Evolutionary conservation across 768 basidiomycete species (phyloP).

Genomic region (Zangia roseola): DNA sequence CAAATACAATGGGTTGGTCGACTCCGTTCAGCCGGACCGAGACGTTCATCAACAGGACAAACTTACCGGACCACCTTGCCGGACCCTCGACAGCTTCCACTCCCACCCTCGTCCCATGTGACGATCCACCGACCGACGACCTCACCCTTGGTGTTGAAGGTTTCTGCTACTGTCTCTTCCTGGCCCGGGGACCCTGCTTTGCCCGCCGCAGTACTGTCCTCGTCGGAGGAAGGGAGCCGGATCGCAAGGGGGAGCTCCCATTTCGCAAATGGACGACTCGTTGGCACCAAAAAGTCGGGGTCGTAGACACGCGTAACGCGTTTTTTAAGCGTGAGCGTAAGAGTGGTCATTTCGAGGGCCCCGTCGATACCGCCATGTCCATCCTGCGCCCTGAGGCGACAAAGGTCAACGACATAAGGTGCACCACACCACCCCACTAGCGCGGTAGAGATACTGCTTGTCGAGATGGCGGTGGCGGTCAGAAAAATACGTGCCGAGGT

Average conservation of each 20-base stretch:
- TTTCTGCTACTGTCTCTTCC: constrained; percentile 84
- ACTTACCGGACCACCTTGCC: constrained; percentile 68
- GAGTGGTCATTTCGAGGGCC: constrained; percentile 64
- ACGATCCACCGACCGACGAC: constrained; percentile 79
- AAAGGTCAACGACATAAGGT: constrained; percentile 71
- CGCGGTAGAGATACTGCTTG: constrained; percentile 71
- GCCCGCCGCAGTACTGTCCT: constrained; percentile 32
- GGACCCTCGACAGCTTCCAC: constrained; percentile 58
- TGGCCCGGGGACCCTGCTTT: constrained; percentile 41
- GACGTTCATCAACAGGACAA: background rate
- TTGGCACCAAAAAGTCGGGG: constrained; percentile 64
- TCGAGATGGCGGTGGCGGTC: constrained; percentile 66
- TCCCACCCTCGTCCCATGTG: constrained; percentile 64
- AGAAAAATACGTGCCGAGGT: constrained; percentile 64
- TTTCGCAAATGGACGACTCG: constrained; percentile 69
- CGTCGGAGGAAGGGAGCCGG: constrained; percentile 38
- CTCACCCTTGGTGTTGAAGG: constrained; percentile 53
- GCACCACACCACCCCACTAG: constrained; percentile 69
- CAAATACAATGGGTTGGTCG: background rate
- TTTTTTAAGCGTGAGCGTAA: constrained; percentile 56
- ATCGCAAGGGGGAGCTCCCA: constrained; percentile 71
- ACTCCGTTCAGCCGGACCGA: background rate
- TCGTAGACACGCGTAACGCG: constrained; percentile 75
- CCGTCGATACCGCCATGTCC: constrained; percentile 47
- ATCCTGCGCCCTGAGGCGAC: constrained; percentile 42